phyloP scores from a whole-genome alignment of 1,139 yeast genomes.

The Scheffersomyces insectosa region DNA sequence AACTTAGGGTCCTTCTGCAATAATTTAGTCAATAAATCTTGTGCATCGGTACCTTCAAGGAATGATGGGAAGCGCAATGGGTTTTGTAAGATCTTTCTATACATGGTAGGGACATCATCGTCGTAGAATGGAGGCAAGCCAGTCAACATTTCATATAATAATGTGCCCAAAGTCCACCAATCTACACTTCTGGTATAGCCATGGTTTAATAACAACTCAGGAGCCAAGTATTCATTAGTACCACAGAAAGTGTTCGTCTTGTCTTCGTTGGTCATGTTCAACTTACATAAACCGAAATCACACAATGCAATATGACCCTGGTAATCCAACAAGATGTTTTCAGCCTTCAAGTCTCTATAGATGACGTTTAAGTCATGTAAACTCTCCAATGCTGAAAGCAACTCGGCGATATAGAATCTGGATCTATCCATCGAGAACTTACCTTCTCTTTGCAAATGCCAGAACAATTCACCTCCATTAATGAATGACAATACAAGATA shows the following conservation, averaged over 20 bases:
- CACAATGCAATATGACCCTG: slow-evolving; percentile 97
- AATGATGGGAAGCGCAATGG: slow-evolving; percentile 87
- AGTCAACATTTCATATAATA: slow-evolving; percentile 92
- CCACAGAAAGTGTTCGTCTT: slow-evolving; percentile 96
- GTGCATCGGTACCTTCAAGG: slow-evolving; percentile 81
- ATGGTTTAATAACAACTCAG: slow-evolving; percentile 85
- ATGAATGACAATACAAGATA: slow-evolving; percentile 89
- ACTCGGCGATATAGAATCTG: slow-evolving; percentile 90
- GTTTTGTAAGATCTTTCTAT: slow-evolving; percentile 85
- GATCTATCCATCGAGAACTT: slow-evolving; percentile 86
- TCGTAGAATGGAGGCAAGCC: slow-evolving; percentile 90
- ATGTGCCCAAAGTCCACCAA: slow-evolving; percentile 97
- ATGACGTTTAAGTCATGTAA: slow-evolving; percentile 88
- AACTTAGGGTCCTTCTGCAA: slow-evolving; percentile 82
- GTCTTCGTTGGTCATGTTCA: slow-evolving; percentile 86
- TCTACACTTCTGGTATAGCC: slow-evolving; percentile 96
- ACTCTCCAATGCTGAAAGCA: slow-evolving; percentile 88
- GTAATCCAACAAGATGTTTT: slow-evolving; percentile 87
- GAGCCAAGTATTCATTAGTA: slow-evolving; percentile 95
- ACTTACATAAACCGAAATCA: slow-evolving; percentile 94
- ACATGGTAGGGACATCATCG: slow-evolving; percentile 93
- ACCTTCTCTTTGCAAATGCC: slow-evolving; percentile 90
- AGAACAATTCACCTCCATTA: slow-evolving; percentile 96
- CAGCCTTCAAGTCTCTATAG: slow-evolving; percentile 94
- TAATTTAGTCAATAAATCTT: slow-evolving; percentile 73